Base-by-base conservation (phyloP, 768 basidiomycete species). In the Cystoderma amianthinum region DNA sequence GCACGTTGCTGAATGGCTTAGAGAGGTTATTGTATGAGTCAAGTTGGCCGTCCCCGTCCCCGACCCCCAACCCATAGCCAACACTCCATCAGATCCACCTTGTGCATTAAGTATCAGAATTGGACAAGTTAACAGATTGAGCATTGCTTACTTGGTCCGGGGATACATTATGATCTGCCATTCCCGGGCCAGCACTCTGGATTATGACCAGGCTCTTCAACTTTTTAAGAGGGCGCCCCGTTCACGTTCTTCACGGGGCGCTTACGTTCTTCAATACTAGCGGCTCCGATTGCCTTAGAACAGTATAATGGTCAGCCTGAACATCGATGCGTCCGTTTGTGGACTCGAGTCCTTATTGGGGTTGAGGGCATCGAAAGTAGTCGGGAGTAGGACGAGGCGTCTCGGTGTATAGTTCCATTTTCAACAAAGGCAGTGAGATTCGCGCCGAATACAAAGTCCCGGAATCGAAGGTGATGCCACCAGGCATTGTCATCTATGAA, bases 41-140 rank as follows among this genome's bases (percentile, higher is more conserved):
- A n/a, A n/a, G n/a, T 93, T 96, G 11, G 91, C 92, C 82, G 92
- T 84, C n/a, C n/a, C 70, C 0, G 91, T 88, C 4, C 89, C 90
- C 38, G 82, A 85, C 25, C 90, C 93, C 93, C n/a, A n/a, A n/a
- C n/a, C n/a, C n/a, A n/a, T n/a, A n/a, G n/a, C n/a, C n/a, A n/a
- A n/a, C n/a, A n/a, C n/a, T n/a, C n/a, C n/a, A n/a, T n/a, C n/a
- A n/a, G n/a, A n/a, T n/a, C n/a, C n/a, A n/a, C n/a, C n/a, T 93
- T 96, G 11, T 91, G 91, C 82, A 92, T 84, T 5, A n/a, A n/a
- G 18, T 20, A 30, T 6, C 18, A 23, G 21, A 17, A 19, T 38
- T 9, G n/a, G 28, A n/a, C 32, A 17, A 6, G 89, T 90, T n/a
- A n/a, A n/a, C n/a, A n/a, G n/a, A n/a, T n/a, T n/a, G n/a, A n/a